Evolutionary conservation across 164 flowering plant genomes (phyloP), one percentile per base, ranked within the genome.

Genomic region (Aristolochia californica): DNA sequence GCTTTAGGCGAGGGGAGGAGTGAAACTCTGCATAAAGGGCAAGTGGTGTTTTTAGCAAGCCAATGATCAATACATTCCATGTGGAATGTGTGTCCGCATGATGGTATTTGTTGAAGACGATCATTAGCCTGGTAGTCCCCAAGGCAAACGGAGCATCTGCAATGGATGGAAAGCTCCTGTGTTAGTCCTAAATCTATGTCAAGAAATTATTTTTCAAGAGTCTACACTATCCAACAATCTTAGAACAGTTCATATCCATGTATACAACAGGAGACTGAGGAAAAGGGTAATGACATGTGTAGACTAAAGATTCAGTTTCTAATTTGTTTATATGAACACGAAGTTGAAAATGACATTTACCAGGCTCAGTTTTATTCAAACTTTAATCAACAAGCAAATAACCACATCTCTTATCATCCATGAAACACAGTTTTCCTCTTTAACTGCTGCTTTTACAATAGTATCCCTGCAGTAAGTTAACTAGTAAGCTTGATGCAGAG

Each of bases 131-230:
- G 77, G 75, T 85, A 90, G 57, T 90, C 95, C 10, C 75, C 87
- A 18, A 90, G 80, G 73, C 97, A 90, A 30, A 90, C 88, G 1
- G 97, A 79, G 57, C 97, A 90, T 68, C 97, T 87, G 82, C 63
- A 70, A 53, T 9, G 21, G 23, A n/a, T 22, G 26, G 50, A 16
- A 8, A 34, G 40, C 40, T 47, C 7, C 10, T 47, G 8, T 4
- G 22, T 17, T 47, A 17, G 18, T 17, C 18, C 18, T 20, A 16
- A 20, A 20, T 17, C 20, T 17, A 47, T 17, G 50, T 17, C 18
- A 20, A 20, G 50, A 47, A 5, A 20, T 47, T 47, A 47, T 17
- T 47, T 17, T 17, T 16, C 50, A 17, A 47, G 18, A 47, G 13
- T 8, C 50, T 47, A 47, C 22, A 47, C 7, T 17, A 4, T 17